phyloP scores from a whole-genome alignment of 2,329 filamentous ascomycete genomes.

The Microascus cirrosus region DNA sequence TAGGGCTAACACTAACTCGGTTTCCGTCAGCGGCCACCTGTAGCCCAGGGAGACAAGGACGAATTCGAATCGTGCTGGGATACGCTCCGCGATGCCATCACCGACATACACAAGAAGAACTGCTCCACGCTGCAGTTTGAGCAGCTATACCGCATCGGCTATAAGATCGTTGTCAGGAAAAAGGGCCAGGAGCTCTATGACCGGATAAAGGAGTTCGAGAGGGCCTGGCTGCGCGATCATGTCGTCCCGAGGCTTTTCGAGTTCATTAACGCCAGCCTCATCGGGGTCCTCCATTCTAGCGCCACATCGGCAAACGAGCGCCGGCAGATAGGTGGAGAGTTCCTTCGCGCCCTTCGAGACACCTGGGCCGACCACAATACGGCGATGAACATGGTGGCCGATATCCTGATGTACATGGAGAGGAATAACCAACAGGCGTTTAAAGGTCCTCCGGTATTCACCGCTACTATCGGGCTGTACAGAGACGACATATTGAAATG shows the following conservation, averaged over 20 bases:
- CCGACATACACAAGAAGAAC: slow-evolving; percentile 85
- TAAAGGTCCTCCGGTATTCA: slow-evolving; percentile 68
- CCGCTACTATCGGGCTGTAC: slow-evolving; percentile 76
- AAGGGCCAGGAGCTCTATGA: slow-evolving; percentile 75
- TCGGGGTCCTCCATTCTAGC: slow-evolving; percentile 47
- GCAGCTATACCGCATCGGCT: slow-evolving; percentile 84
- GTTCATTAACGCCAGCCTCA: slow-evolving; percentile 59
- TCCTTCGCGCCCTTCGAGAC: slow-evolving; percentile 63
- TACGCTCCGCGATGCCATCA: slow-evolving; percentile 63
- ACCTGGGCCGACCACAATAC: slow-evolving; percentile 85
- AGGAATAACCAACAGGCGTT: slow-evolving; percentile 65
- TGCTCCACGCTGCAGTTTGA: slow-evolving; percentile 88
- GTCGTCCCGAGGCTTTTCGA: slow-evolving; percentile 61
- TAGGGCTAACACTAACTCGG: not conserved
- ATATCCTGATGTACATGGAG: slow-evolving; percentile 97
- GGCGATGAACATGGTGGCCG: slow-evolving; percentile 93
- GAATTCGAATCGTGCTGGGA: slow-evolving; percentile 85
- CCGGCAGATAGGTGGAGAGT: slow-evolving; percentile 69
- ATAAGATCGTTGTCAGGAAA: slow-evolving; percentile 86
- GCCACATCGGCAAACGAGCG: slow-evolving; percentile 65
- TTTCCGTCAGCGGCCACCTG: slow-evolving; percentile 13
- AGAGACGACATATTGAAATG: slow-evolving; percentile 72
- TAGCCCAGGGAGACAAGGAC: slow-evolving; percentile 38
- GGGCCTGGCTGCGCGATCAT: slow-evolving; percentile 63
- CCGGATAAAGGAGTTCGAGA: slow-evolving; percentile 69